Evolutionary conservation across 768 basidiomycete genomes (phyloP), one percentile per base, ranked within the genome.

Genomic region (Termitomyces sp.): DNA sequence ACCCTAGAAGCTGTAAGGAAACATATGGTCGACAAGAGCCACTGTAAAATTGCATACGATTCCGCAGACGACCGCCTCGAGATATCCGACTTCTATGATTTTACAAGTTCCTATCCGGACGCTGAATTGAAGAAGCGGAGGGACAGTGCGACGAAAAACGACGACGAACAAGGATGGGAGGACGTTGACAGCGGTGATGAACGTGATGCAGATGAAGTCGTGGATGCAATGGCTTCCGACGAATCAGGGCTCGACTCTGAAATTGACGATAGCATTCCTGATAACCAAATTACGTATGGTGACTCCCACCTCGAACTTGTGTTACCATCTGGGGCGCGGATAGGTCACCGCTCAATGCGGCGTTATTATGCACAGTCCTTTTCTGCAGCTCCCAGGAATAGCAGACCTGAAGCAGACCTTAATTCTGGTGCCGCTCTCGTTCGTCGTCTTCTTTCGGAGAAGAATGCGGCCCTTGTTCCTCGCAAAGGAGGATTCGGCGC

Each of bases 31-130:
- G 95, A 95, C 77, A 98, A 98, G 74, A 80, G 83, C 56, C 97
- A 99, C 66, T 98, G 95, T 80, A 98, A 97, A 73, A 84, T 99
- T 61, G 89, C 91, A 0, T 98, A 96, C 70, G 91, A 94, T 57
- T 72, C 80, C 1, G 86, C 91, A 63, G 67, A 74, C 39, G 93
- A 98, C 66, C 82, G 85, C 41, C 81, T 95, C 52, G 95, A 96
- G 62, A 61, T 96, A 5, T 91, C 94, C 0, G 95, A 98, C 62
- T 98, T 79, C 67, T 99, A 98, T 73, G 94, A 97, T 70, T 98
- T 96, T 69, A 79, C 86, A 0, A 69, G 77, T 0, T 92, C 89
- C 11, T 96, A 96, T 66, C 89, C 90, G 63, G 66, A 76, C 39
- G 64, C 68, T 10, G 75, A 77, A 1, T 40, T 58, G 16, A 63